These are phyloP conservation scores for Aegilops tauschii DNA, from an alignment of 176 grass and related monocot species.

Conservation along the genomic window DNA sequence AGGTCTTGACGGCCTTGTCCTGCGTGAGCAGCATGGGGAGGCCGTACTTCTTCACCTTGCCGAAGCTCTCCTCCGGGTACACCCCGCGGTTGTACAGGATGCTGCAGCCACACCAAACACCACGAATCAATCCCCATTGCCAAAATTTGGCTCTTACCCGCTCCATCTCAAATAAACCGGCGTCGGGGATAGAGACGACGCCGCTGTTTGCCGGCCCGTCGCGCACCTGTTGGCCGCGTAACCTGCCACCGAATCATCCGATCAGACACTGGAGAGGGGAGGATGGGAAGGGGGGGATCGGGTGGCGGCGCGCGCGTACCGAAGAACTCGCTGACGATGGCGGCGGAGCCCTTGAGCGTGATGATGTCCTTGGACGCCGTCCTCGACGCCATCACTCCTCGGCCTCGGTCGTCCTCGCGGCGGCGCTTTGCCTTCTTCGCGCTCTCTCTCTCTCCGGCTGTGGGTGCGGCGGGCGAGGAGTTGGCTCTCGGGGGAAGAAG, in stretches of 20 bases:
- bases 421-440: not conserved
- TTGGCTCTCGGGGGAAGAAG: not conserved
- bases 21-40: slow-evolving; percentile 86
- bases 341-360: slow-evolving; percentile 86
- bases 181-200: not conserved
- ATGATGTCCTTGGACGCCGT: slow-evolving; percentile 97
- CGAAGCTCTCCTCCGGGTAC: slow-evolving; percentile 92
- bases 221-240: slow-evolving; percentile 93
- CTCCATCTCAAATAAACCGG: not conserved
- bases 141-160: not conserved
- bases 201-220: too few relatives aligned
- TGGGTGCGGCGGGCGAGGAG: slow-evolving; percentile 7
- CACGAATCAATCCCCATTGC: not conserved
- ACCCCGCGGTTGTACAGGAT: slow-evolving; percentile 93
- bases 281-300: not conserved
- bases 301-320: slow-evolving; percentile 41
- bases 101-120: slow-evolving; percentile 39
- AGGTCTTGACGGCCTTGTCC: slow-evolving; percentile 80
- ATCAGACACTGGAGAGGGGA: slow-evolving; percentile 2
- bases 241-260: slow-evolving; percentile 49
- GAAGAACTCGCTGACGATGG: slow-evolving; percentile 99
- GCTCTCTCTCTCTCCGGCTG: not conserved
- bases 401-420: not conserved
- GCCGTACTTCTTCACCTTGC: slow-evolving; percentile 98
- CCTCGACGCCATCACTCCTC: slow-evolving; percentile 68